phyloP scores from a whole-genome alignment of 2,329 filamentous ascomycete genomes.

The Chaetomium olivaceum region DNA sequence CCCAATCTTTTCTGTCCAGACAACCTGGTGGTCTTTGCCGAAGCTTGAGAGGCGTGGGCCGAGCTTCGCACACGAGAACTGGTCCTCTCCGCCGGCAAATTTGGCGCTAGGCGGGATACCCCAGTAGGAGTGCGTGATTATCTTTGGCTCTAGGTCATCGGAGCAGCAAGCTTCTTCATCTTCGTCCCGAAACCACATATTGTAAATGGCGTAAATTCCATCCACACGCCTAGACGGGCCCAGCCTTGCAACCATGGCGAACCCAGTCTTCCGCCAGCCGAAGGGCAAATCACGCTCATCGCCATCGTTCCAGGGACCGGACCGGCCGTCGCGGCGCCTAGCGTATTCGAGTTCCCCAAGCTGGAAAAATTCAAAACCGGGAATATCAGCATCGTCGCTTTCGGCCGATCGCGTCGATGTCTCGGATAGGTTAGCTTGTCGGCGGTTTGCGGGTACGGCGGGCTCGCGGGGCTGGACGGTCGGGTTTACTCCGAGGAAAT shows the following conservation, averaged over 20 bases:
- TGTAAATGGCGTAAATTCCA: neutral
- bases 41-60: neutral
- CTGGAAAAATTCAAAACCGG: neutral
- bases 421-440: no score
- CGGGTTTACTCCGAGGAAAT: no score
- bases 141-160: no score
- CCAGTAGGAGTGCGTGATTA: no score
- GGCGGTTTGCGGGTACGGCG: no score
- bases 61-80: neutral
- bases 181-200: neutral
- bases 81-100: no score
- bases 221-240: neutral
- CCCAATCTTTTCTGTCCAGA: neutral
- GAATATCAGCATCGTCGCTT: neutral
- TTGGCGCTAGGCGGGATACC: no score
- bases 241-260: neutral
- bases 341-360: neutral
- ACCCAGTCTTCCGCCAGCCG: neutral
- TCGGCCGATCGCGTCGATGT: no score
- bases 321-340: neutral
- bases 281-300: no score
- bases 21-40: neutral
- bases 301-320: neutral
- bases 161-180: no score
- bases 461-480: no score